phyloP scores from a whole-genome alignment of 2,329 filamentous ascomycete genomes.

The Hortaea werneckii region DNA sequence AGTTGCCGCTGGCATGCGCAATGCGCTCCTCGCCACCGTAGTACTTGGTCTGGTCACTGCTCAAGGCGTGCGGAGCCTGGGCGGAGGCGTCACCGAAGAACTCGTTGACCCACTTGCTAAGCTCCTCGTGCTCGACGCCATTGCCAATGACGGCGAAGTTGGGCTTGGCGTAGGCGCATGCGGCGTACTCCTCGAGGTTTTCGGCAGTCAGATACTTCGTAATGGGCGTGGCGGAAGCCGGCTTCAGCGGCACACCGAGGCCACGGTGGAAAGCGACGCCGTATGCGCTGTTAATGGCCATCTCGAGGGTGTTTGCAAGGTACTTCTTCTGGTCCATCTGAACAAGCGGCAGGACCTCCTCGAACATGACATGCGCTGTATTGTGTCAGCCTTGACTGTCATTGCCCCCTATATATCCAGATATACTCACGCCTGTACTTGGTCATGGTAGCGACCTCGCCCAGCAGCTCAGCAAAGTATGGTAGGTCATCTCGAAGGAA shows the following conservation, averaged over 20 bases:
- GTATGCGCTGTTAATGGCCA: conserved; percentile 82
- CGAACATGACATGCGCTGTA: conserved; percentile 77
- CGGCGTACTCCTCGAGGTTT: conserved; percentile 64
- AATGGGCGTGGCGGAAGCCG: conserved; percentile 59
- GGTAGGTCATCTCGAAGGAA: conserved; percentile 93
- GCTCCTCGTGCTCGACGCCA: conserved; percentile 63
- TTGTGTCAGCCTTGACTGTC: conserved; percentile 9
- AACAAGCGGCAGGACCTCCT: conserved; percentile 72
- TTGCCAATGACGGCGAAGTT: conserved; percentile 90
- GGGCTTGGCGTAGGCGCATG: conserved; percentile 71
- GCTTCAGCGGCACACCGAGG: conserved; percentile 69
- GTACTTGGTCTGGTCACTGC: conserved; percentile 67
- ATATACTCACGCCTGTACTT: conserved; percentile 59
- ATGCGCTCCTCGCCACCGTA: conserved; percentile 90
- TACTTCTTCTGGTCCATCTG: conserved; percentile 66
- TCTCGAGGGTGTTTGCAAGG: conserved; percentile 49
- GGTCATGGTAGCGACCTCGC: conserved; percentile 79
- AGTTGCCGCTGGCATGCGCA: conserved; percentile 65
- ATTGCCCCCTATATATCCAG: neutral
- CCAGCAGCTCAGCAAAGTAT: conserved; percentile 92
- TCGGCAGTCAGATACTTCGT: conserved; percentile 72
- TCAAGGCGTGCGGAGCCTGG: conserved; percentile 42
- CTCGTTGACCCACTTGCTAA: conserved; percentile 83
- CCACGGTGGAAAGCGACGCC: conserved; percentile 84
- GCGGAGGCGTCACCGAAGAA: conserved; percentile 71